Evolutionary conservation across 1,284 basidiomycete species (phyloP).

Genomic region (Marasmius fiardii): DNA sequence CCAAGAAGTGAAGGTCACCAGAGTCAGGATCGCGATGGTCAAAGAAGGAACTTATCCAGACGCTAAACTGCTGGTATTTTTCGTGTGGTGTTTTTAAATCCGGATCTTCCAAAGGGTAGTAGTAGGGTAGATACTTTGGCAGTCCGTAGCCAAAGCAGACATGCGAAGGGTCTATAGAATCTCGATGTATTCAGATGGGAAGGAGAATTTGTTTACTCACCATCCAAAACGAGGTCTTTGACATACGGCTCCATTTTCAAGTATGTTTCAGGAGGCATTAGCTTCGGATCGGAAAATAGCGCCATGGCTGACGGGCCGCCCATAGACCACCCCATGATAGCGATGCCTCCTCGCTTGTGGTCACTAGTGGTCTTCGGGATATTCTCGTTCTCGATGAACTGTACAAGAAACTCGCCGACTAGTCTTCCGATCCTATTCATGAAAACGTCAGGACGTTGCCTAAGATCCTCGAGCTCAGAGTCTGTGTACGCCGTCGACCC

Average conservation of each 20-base stretch:
- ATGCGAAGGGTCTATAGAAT: constrained; percentile 25
- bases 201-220: constrained; percentile 12
- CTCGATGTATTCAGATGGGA: neutral
- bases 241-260: constrained; percentile 23
- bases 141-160: constrained; percentile 22
- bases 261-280: constrained; percentile 20
- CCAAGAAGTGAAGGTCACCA: neutral
- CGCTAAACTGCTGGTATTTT: constrained; percentile 1
- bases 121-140: constrained; percentile 12
- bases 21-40: constrained; percentile 7
- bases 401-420: constrained; percentile 23
- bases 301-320: constrained; percentile 23
- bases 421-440: constrained; percentile 22
- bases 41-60: constrained; percentile 15
- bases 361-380: constrained; percentile 22
- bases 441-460: constrained; percentile 21
- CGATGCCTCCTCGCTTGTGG: constrained; percentile 24
- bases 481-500: constrained; percentile 31
- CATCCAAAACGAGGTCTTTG: constrained; percentile 26
- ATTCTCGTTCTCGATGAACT: constrained; percentile 22
- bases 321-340: constrained; percentile 31
- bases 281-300: constrained; percentile 20
- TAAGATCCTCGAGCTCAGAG: constrained; percentile 25
- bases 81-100: constrained; percentile 14
- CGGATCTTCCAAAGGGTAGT: constrained; percentile 20